Conservation (phyloP, 2,329 filamentous ascomycete genomes). For the Fusarium sp. region DNA sequence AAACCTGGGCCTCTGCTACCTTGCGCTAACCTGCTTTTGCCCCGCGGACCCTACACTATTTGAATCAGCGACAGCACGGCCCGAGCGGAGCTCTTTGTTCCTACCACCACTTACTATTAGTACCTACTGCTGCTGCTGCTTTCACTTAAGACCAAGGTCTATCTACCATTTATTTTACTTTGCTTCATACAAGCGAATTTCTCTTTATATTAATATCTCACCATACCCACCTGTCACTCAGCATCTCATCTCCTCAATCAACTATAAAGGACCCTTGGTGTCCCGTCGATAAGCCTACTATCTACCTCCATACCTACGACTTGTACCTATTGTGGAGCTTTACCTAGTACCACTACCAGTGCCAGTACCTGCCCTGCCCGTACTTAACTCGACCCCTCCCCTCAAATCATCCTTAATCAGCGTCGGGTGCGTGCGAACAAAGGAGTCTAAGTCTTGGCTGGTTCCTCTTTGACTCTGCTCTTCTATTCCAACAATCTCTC, state of each 20-base stretch:
- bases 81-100: slow-evolving; percentile 45
- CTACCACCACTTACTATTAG: slow-evolving; percentile 1
- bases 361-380: slow-evolving; percentile 4
- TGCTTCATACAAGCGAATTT: slow-evolving; percentile 9
- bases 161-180: slow-evolving; percentile 22
- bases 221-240: slow-evolving; percentile 8
- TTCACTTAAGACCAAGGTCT: not conserved
- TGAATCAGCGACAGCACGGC: slow-evolving; percentile 42
- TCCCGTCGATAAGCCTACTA: slow-evolving; percentile 16
- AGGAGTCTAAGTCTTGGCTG: slow-evolving; percentile 41
- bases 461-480: slow-evolving; percentile 36
- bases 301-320: slow-evolving; percentile 7
- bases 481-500: slow-evolving; percentile 26
- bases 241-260: slow-evolving; percentile 5
- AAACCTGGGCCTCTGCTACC: slow-evolving; percentile 46
- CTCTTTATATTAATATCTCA: not conserved
- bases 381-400: slow-evolving; percentile 21
- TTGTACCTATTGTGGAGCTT: slow-evolving; percentile 39
- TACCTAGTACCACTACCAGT: not conserved
- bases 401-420: slow-evolving; percentile 42
- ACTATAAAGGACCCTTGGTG: slow-evolving; percentile 27
- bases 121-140: not conserved
- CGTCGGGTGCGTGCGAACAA: slow-evolving; percentile 37
- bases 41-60: slow-evolving; percentile 43
- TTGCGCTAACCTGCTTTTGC: slow-evolving; percentile 43